Conservation (phyloP, 1,139 yeast genomes). For the Williopsis jadinii region DNA sequence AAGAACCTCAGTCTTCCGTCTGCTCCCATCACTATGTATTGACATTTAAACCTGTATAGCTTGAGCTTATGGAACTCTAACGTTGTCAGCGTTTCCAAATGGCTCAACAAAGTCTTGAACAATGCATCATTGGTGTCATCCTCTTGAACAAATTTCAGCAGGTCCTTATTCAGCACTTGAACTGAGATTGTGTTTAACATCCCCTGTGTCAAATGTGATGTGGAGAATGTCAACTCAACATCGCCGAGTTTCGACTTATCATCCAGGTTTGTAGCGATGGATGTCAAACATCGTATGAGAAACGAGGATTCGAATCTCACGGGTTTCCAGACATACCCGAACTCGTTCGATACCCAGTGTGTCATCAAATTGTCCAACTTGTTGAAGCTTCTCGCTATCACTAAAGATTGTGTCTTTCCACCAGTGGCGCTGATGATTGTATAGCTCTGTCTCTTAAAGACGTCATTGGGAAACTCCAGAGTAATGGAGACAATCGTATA, state of each 20-base stretch:
- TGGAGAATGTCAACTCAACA: constrained; percentile 15
- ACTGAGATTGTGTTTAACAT: constrained; percentile 10
- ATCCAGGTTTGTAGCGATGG: constrained; percentile 16
- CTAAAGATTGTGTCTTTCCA: not conserved
- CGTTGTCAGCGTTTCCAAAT: constrained; percentile 13
- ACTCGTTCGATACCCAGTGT: constrained; percentile 22
- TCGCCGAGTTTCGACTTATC: constrained; percentile 17
- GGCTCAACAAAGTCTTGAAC: constrained; percentile 7
- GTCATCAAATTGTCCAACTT: constrained; percentile 12
- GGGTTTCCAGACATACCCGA: constrained; percentile 20
- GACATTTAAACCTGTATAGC: constrained; percentile 13
- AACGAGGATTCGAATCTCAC: constrained; percentile 17
- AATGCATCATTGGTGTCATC: constrained; percentile 1
- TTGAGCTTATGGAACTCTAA: constrained; percentile 15
- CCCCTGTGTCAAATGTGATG: constrained; percentile 6
- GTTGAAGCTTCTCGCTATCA: constrained; percentile 14
- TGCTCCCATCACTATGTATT: constrained; percentile 12
- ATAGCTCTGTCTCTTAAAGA: constrained; percentile 15
- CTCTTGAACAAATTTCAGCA: not conserved
- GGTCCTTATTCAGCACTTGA: constrained; percentile 13
- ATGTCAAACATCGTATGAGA: constrained; percentile 21
- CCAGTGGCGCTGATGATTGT: constrained; percentile 6
- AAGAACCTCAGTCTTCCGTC: constrained; percentile 18
- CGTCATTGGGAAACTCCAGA: constrained; percentile 12
- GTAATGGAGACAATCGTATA: constrained; percentile 8